These are phyloP conservation scores for Botrytis hyacinthi DNA, from an alignment of 2,329 filamentous ascomycete species.

Conservation along the genomic window DNA sequence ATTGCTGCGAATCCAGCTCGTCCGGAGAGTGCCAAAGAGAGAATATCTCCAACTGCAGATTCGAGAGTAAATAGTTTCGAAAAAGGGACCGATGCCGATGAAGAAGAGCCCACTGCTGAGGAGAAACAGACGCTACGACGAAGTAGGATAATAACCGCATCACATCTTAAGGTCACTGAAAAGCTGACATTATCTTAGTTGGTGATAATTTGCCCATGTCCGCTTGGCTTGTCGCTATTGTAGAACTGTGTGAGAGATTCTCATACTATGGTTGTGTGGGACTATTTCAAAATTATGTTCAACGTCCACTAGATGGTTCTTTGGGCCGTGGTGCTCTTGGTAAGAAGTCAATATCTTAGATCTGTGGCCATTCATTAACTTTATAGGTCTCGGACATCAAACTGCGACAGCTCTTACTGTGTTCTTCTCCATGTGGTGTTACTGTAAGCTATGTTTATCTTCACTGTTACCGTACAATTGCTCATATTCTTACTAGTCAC, in stretches of 20 bases:
- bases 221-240: constrained; percentile 19
- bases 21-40: not conserved
- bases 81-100: not conserved
- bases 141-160: not conserved
- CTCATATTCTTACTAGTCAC: constrained; percentile 22
- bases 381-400: constrained; percentile 50
- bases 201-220: constrained; percentile 17
- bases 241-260: constrained; percentile 41
- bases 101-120: constrained; percentile 6
- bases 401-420: constrained; percentile 52
- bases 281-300: constrained; percentile 62
- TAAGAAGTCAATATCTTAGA: not conserved
- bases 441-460: constrained; percentile 39
- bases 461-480: not conserved
- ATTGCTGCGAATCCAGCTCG: not conserved
- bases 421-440: constrained; percentile 53
- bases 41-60: not conserved
- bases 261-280: constrained; percentile 63
- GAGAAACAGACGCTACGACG: constrained; percentile 1
- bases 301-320: constrained; percentile 40
- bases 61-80: not conserved
- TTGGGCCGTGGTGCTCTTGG: constrained; percentile 46
- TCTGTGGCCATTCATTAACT: not conserved
- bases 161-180: not conserved
- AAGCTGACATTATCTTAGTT: constrained; percentile 4